Conservation (phyloP, 2,329 filamentous ascomycete genomes). For the Xylaria arbuscula region DNA sequence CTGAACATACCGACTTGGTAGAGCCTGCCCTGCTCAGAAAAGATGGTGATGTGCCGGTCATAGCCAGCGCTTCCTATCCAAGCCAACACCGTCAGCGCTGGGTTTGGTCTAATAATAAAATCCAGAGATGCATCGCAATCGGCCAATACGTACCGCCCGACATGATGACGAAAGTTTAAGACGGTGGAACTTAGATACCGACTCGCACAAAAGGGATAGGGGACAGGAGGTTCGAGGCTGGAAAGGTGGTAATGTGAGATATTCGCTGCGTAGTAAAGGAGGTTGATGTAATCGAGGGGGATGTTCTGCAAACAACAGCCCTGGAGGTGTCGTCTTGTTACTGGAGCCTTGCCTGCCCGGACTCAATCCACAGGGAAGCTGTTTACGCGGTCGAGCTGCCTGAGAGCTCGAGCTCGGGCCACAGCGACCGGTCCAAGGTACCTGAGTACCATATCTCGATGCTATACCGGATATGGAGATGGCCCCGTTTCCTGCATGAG, state of each 20-base stretch:
- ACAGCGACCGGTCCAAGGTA: slow-evolving; percentile 34
- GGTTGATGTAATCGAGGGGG: slow-evolving; percentile 19
- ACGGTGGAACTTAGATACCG: slow-evolving; percentile 23
- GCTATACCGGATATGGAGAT: background rate
- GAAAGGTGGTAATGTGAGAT: background rate
- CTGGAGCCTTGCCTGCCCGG: slow-evolving; percentile 32
- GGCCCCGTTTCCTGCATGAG: background rate
- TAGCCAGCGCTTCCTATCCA: slow-evolving; percentile 83
- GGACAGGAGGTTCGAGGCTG: background rate
- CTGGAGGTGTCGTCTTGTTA: slow-evolving; percentile 9
- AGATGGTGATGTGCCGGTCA: slow-evolving; percentile 99
- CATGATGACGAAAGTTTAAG: slow-evolving; percentile 56
- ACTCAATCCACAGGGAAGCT: slow-evolving; percentile 36
- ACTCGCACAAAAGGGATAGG: slow-evolving; percentile 20
- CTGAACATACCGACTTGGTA: slow-evolving; percentile 95
- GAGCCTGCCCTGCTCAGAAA: slow-evolving; percentile 96
- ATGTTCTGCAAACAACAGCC: slow-evolving; percentile 19
- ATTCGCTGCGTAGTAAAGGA: slow-evolving; percentile 4
- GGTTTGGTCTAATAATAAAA: slow-evolving; percentile 34
- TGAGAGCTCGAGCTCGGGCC: slow-evolving; percentile 42
- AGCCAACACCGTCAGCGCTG: slow-evolving; percentile 45
- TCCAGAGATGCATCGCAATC: background rate
- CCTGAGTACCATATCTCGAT: background rate
- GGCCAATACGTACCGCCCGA: slow-evolving; percentile 55
- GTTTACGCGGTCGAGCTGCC: slow-evolving; percentile 45